phyloP scores from a whole-genome alignment of 1,284 basidiomycete genomes.

The Mrakiaceae sp. region DNA sequence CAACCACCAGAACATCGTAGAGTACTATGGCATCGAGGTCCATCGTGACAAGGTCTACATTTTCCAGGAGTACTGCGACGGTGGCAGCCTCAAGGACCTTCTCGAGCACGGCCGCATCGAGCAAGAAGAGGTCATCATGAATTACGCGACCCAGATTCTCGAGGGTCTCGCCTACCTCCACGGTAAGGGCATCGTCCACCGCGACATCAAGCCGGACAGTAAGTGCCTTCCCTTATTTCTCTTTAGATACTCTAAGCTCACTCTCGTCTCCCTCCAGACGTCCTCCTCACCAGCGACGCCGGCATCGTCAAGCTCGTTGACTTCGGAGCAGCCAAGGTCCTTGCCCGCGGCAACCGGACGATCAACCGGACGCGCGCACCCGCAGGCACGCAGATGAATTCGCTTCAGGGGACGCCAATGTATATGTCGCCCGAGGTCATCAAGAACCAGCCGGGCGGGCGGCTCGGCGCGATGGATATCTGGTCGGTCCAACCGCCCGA shows the following conservation, averaged over 20 bases:
- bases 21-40: conserved; percentile 98
- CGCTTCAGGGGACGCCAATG: conserved; percentile 96
- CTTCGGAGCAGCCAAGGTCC: conserved; percentile 95
- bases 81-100: conserved; percentile 80
- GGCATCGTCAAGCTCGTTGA: conserved; percentile 97
- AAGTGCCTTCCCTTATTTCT: conserved; percentile 33
- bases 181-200: conserved; percentile 81
- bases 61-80: conserved; percentile 97
- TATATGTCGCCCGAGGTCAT: conserved; percentile 99
- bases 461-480: conserved; percentile 95
- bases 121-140: conserved; percentile 89
- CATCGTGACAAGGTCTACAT: conserved; percentile 99
- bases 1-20: conserved; percentile 94
- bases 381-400: conserved; percentile 47
- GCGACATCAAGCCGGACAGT: conserved; percentile 99
- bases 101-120: conserved; percentile 92
- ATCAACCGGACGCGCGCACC: conserved; percentile 54
- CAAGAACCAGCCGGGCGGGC: conserved; percentile 65
- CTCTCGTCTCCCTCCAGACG: conserved; percentile 48
- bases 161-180: conserved; percentile 94
- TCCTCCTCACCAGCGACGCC: conserved; percentile 74
- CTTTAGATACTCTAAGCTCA: not conserved
- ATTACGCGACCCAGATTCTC: conserved; percentile 95
- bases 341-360: conserved; percentile 85
- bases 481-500: conserved; percentile 48